Base-by-base conservation (phyloP, 495 filamentous ascomycete genomes). In the Podospora sp. region DNA sequence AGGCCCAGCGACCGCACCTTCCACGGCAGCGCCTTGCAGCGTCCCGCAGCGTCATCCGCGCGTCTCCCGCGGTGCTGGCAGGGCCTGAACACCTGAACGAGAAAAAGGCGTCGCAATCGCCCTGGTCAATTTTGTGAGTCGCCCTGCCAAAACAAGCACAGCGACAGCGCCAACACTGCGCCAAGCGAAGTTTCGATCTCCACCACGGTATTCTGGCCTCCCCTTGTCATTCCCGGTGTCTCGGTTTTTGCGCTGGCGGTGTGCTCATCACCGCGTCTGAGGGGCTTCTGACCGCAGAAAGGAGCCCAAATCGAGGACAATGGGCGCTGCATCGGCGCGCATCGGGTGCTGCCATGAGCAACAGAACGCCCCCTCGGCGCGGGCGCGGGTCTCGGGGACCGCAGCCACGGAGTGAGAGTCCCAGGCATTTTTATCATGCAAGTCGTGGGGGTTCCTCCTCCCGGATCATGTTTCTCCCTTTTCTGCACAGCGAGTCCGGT, bases 191-290 rank as follows among this genome's bases (percentile, higher is more conserved):
- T 8, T 2, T 1, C 52, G 25, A 55, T 55, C 52, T 22, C 52
- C 21, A 14, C 40, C 40, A 46, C 11, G 9, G 9, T 46, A 11
- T 46, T 46, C 14, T 12, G 9, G 52, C 52, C 22, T 6, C 52
- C 52, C 52, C 24, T 22, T 6, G 5, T 46, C 52, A 55, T 55
- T 55, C 52, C 14, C 52, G 9, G 20, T 55, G 52, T 55, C 52
- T 55, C 52, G 52, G 52, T 55, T 55, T 55, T 55, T 55, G 14
- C 52, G 52, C 52, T 55, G 14, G 52, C 52, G 52, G 52, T 55
- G 52, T 55, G 52, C 52, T 55, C 24, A 55, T 55, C 52, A 55
- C 52, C 40, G 40, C 40, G 2, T 12, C 9, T 46, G 16, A 46
- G 9, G 40, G 40, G 40, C 40, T 46, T 46, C 40, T 18, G 40